phyloP scores from a whole-genome alignment of 1,284 basidiomycete genomes.

The Schizophyllum amplum region DNA sequence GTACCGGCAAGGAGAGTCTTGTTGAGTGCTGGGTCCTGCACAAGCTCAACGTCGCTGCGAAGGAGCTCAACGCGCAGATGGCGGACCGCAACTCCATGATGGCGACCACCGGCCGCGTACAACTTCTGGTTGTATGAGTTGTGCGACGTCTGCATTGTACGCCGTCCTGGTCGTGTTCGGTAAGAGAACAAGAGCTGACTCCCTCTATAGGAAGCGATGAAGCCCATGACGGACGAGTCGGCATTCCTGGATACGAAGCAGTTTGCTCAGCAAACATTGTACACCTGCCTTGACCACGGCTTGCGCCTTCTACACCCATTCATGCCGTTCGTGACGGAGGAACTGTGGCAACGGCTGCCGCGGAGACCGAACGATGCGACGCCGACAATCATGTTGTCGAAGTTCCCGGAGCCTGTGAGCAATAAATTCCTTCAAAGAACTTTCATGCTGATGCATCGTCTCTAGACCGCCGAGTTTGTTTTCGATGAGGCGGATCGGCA shows the following conservation, averaged over 20 bases:
- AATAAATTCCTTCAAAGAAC: background rate
- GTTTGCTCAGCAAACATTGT: constrained; percentile 94
- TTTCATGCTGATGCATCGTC: background rate
- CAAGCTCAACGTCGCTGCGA: constrained; percentile 81
- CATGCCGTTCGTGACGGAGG: constrained; percentile 99
- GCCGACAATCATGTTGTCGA: constrained; percentile 84
- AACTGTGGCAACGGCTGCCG: constrained; percentile 95
- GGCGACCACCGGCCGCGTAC: constrained; percentile 79
- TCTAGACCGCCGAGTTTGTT: constrained; percentile 53
- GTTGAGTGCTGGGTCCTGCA: constrained; percentile 96
- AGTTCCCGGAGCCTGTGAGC: constrained; percentile 74
- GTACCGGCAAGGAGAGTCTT: constrained; percentile 82
- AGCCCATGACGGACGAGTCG: constrained; percentile 85
- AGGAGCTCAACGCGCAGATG: constrained; percentile 72
- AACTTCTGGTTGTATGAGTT: constrained; percentile 99
- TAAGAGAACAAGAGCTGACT: constrained; percentile 1
- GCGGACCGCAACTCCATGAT: constrained; percentile 87
- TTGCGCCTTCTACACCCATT: constrained; percentile 91
- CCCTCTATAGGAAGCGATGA: constrained; percentile 81
- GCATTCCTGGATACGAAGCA: constrained; percentile 58
- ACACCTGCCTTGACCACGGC: constrained; percentile 90
- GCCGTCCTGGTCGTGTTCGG: constrained; percentile 16
- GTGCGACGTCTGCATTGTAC: constrained; percentile 95
- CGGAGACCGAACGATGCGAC: constrained; percentile 76
- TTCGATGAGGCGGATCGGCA: constrained; percentile 73